Conservation (phyloP, 805 yeast genomes). For the Candida jianshihensis region DNA sequence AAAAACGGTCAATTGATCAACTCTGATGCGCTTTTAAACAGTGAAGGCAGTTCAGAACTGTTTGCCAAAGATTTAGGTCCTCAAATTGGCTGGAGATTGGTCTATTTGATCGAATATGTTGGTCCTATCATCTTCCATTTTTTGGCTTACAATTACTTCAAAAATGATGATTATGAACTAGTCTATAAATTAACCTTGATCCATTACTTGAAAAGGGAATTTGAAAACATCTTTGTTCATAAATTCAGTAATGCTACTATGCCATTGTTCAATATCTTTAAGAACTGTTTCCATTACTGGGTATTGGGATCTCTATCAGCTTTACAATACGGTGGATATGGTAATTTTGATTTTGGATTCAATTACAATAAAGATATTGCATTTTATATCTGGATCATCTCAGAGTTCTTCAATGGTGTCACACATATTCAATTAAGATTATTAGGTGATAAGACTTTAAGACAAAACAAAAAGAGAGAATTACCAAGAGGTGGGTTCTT, state of each 20-base stretch:
- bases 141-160: conserved; percentile 42
- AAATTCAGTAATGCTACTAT: conserved; percentile 82
- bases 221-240: conserved; percentile 81
- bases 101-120: conserved; percentile 79
- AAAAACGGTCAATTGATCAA: conserved; percentile 12
- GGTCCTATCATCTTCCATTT: conserved; percentile 87
- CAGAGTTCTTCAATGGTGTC: conserved; percentile 66
- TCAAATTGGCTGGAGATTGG: conserved; percentile 87
- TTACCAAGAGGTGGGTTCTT: conserved; percentile 77
- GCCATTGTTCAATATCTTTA: conserved; percentile 84
- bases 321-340: conserved; percentile 42
- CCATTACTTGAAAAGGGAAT: conserved; percentile 85
- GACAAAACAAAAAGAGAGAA: conserved; percentile 29
- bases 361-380: conserved; percentile 33
- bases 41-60: conserved; percentile 27
- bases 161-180: conserved; percentile 18
- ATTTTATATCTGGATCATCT: conserved; percentile 27
- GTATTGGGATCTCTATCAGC: conserved; percentile 66
- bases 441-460: conserved; percentile 31
- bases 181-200: conserved; percentile 44
- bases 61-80: conserved; percentile 87
- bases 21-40: conserved; percentile 8
- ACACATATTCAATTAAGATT: conserved; percentile 63
- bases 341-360: conserved; percentile 57
- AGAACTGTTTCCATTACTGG: conserved; percentile 92